Evolutionary conservation across 225 moss, liverwort and hornwort species (phyloP).

Genomic region (Pseudisothecium myosuroides): DNA sequence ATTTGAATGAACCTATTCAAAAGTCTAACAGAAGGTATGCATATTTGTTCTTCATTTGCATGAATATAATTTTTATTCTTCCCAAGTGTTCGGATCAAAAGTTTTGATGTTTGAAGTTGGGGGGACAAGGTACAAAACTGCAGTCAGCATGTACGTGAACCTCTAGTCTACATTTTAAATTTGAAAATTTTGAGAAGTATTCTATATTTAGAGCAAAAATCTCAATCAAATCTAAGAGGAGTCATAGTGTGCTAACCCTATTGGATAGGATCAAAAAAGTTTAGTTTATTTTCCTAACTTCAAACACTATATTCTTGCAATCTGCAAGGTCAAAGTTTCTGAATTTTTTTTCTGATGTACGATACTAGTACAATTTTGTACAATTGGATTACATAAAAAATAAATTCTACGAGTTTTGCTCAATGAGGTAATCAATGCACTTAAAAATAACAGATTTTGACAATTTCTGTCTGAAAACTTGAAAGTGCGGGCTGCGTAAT

Average conservation of each 20-base stretch:
- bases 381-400: neutral
- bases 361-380: neutral
- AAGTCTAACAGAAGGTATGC: neutral
- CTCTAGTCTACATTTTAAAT: neutral
- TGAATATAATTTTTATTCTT: neutral
- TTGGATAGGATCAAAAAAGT: neutral
- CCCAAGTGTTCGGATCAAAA: neutral
- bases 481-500: neutral
- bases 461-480: neutral
- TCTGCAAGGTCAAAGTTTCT: neutral
- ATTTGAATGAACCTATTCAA: neutral
- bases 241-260: neutral
- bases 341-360: neutral
- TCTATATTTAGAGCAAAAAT: neutral
- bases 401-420: neutral
- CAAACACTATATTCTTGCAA: neutral
- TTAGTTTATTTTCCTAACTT: neutral
- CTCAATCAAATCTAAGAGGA: neutral
- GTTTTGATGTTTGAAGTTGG: too few relatives aligned
- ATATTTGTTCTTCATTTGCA: neutral
- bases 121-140: neutral
- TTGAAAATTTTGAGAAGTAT: neutral
- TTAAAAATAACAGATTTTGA: neutral
- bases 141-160: neutral
- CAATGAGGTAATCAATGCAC: too few relatives aligned